phyloP scores from a whole-genome alignment of 345 rosid genomes.

The Nephelium lappaceum region DNA sequence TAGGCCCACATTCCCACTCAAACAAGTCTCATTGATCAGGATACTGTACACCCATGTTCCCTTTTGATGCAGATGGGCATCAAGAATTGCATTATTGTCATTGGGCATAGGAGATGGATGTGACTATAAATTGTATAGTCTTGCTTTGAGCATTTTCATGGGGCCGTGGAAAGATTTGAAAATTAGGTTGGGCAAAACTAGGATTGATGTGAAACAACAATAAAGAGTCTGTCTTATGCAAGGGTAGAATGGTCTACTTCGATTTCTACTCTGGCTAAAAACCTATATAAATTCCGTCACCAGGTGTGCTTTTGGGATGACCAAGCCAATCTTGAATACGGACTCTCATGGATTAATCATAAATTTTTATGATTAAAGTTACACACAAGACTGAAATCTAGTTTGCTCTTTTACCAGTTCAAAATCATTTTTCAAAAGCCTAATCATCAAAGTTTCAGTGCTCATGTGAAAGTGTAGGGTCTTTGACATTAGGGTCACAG shows the following conservation, averaged over 20 bases:
- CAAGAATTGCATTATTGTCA: not conserved
- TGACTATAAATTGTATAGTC: not conserved
- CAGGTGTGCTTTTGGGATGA: not conserved
- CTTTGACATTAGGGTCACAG: not conserved
- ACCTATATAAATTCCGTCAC: not conserved
- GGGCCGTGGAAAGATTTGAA: not conserved
- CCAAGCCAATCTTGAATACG: not conserved
- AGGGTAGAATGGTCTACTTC: not conserved
- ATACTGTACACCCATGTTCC: not conserved
- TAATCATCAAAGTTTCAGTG: not conserved
- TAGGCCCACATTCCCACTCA: too few relatives aligned
- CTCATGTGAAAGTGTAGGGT: too few relatives aligned
- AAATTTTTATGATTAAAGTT: not conserved
- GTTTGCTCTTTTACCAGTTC: not conserved
- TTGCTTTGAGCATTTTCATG: not conserved
- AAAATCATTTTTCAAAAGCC: not conserved
- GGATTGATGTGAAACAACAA: slow-evolving; percentile 18
- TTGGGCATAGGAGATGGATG: not conserved
- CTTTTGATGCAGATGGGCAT: slow-evolving; percentile 15
- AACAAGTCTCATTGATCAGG: too few relatives aligned
- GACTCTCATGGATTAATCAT: not conserved
- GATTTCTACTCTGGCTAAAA: too few relatives aligned
- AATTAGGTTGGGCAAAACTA: slow-evolving; percentile 5
- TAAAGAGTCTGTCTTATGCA: not conserved
- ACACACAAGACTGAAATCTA: not conserved